A percentile compares a stretch with the other conserved stretches of the same genome.
Conservation (phyloP, 768 basidiomycete species). For the Strobilomyces echinocephalus region DNA sequence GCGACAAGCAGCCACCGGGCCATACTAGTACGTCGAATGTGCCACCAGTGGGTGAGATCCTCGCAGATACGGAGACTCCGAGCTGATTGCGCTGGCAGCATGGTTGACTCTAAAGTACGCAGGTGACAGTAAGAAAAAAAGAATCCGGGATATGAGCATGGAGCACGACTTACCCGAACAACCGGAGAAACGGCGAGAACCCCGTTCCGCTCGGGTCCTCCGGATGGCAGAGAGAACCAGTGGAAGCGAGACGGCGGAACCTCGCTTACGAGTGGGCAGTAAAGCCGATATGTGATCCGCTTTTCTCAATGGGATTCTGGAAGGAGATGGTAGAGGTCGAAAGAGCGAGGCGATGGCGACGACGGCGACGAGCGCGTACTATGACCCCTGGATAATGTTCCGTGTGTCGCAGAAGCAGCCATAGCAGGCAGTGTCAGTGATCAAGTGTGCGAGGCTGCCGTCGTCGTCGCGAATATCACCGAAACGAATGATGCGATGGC, state of each 20-base stretch:
- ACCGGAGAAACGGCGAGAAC: background rate
- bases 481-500: background rate
- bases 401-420: background rate
- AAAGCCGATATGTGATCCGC: background rate
- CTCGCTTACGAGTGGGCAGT: background rate
- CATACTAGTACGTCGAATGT: background rate
- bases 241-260: background rate
- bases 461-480: background rate
- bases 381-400: background rate
- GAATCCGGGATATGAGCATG: background rate
- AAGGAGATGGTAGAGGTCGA: background rate
- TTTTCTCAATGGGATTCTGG: constrained; percentile 1
- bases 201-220: background rate
- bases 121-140: background rate
- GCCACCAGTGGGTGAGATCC: background rate
- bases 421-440: background rate
- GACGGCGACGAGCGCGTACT: background rate
- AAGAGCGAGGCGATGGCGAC: background rate
- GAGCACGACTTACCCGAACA: background rate
- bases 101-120: background rate
- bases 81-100: background rate
- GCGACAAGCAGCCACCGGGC: background rate
- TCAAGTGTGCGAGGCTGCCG: background rate
- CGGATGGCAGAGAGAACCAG: background rate
- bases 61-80: background rate